Evolutionary conservation across 768 basidiomycete genomes (phyloP), one percentile per base, ranked within the genome.

Genomic region (Tephrocybe sp.): DNA sequence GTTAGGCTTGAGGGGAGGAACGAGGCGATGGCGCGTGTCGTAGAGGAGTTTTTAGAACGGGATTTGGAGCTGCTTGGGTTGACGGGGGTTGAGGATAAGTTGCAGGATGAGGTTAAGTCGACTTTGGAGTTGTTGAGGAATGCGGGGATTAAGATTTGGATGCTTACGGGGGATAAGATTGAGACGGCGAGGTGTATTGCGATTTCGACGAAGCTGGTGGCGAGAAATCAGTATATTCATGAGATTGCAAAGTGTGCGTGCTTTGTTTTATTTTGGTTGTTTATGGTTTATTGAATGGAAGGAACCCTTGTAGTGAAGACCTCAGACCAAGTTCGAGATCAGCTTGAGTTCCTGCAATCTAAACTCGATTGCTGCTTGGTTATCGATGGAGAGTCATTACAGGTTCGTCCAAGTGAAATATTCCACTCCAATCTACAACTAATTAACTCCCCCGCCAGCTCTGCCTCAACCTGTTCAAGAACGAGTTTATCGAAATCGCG

Each of bases 131-230:
- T 98, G 46, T 67, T 99, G 56, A 74, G 95, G 58, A 98, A 98
- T 65, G 97, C 96, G 0, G 96, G 96, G 4, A 85, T 99, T 69
- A 97, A 91, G 78, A 98, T 99, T 52, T 99, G 97, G 97, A 98
- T 98, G 97, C 75, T 98, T 60, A 99, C 97, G 0, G 96, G 97
- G 1, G 97, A 99, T 69, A 99, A 98, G 74, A 92, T 98, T 44
- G 97, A 99, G 74, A 99, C 97, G 3, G 97, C 97, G 4, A 87
- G 95, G 33, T 96, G 94, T 68, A 99, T 99, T 62, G 95, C 96
- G 4, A 93, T 98, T 56, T 97, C 94, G 33, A 97, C 92, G 6
- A 98, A 98, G 65, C 73, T 98, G 45, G 97, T 98, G 7, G 87
- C 92, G 19, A 79, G 97, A 60, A 93, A 93, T 61, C 97, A 99